phyloP scores from a whole-genome alignment of 2,329 filamentous ascomycete species.

The Pyrenochaeta sp. region DNA sequence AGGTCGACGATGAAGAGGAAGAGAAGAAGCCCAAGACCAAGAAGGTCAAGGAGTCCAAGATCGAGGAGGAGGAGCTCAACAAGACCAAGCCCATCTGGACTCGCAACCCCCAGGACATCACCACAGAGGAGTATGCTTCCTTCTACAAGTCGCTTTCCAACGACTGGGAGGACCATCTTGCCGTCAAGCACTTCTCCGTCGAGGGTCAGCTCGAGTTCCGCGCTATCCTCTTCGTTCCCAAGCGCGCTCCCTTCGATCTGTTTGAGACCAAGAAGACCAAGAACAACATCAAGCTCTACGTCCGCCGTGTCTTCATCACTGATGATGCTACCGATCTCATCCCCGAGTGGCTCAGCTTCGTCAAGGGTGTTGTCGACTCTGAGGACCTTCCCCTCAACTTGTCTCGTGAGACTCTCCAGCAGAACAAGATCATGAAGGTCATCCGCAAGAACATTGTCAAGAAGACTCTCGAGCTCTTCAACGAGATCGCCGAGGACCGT shows the following conservation, averaged over 20 bases:
- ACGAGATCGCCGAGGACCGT: slow-evolving; percentile 98
- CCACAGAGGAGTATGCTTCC: slow-evolving; percentile 92
- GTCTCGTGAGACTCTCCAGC: slow-evolving; percentile 99
- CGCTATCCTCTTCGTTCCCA: slow-evolving; percentile 98
- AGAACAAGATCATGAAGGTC: slow-evolving; percentile 99
- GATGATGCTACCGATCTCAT: slow-evolving; percentile 99
- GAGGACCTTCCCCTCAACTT: slow-evolving; percentile 99
- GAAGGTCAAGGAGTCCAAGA: slow-evolving; percentile 98
- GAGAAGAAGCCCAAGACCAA: slow-evolving; percentile 97
- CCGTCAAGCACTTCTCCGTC: slow-evolving; percentile 99
- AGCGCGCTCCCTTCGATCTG: slow-evolving; percentile 98
- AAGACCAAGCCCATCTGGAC: slow-evolving; percentile 99
- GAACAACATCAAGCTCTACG: slow-evolving; percentile 99
- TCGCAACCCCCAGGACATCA: slow-evolving; percentile 95
- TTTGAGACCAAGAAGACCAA: slow-evolving; percentile 99
- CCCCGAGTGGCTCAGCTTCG: slow-evolving; percentile 97
- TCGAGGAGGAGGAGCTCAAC: slow-evolving; percentile 99
- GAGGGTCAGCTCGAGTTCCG: slow-evolving; percentile 99
- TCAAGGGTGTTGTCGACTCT: slow-evolving; percentile 99
- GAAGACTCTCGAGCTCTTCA: slow-evolving; percentile 99
- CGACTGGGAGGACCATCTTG: slow-evolving; percentile 99
- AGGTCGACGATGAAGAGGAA: slow-evolving; percentile 85
- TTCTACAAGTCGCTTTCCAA: slow-evolving; percentile 99
- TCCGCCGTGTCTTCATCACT: slow-evolving; percentile 99
- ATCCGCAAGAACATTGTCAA: slow-evolving; percentile 99